Base-by-base conservation (phyloP, 192 early-diverging fungal species). In the Coemansia sp. region DNA sequence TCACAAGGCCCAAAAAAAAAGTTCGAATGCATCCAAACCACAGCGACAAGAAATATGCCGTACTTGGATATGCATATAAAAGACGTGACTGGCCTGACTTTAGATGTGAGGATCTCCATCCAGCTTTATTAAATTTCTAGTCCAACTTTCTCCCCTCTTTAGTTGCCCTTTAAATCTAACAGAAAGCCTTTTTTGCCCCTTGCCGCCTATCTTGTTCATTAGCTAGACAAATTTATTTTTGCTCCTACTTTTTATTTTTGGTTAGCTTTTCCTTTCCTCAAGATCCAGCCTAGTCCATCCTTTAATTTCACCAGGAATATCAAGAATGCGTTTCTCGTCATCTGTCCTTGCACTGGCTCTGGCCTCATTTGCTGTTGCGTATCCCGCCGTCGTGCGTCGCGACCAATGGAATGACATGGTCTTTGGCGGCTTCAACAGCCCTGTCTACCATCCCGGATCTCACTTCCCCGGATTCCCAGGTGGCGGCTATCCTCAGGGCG, bases 321-420 rank as follows among this genome's bases (percentile, higher is more conserved):
- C 57, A 71, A 76, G 71, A 66, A 76, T 76, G 75, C 75, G 75
- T 22, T 62, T 76, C 68, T 71, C 75, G 16, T 70, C 65, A 3
- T 71, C 75, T 40, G 29, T 71, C 57, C 36, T 66, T 36, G 69
- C 75, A 3, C 62, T 76, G 29, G 34, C 59, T 11, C 41, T 70
- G 16, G 75, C 75, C 16, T 63, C 75, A 33, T 44, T 76, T 54
- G 75, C 61, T 16, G 68, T 65, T 34, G 75, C 75, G 11, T 59
- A 65, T 9, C 75, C 75, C 24, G 24, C 24, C 24, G 24, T 67
- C n/a, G 44, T 54, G 31, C 67, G 66, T 47, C 66, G 75, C 20
- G 60, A 42, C 10, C 57, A 27, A 34, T 27, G 34, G 36, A 68
- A 60, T 66, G 70, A 64, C 7, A 41, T 72, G 7, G 43, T 54